These are phyloP conservation scores for Otatea glauca DNA, from an alignment of 176 grass and related monocot species.

Conservation along the genomic window DNA sequence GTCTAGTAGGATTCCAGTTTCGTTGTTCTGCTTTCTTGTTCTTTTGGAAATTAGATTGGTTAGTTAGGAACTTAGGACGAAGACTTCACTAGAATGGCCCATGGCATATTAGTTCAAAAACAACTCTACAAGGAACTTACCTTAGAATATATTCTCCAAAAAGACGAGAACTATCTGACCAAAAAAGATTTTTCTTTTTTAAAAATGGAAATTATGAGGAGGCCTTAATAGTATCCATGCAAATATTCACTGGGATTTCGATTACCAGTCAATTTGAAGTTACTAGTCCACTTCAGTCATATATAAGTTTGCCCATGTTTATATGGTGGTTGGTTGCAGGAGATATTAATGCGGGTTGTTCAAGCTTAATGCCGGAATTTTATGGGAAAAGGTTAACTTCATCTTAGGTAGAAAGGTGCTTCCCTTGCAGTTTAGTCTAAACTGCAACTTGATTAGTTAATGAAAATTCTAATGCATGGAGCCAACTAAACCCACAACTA, in stretches of 20 bases:
- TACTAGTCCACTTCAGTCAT: not conserved
- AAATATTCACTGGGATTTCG: not conserved
- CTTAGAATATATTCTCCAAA: not conserved
- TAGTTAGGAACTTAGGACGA: constrained; percentile 32
- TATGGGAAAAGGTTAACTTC: constrained; percentile 38
- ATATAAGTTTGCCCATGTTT: constrained; percentile 12
- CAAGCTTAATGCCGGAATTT: constrained; percentile 8
- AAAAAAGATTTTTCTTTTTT: not conserved
- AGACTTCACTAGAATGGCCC: not conserved
- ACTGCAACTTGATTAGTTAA: constrained; percentile 37
- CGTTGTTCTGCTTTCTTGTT: constrained; percentile 23
- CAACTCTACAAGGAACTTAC: not conserved
- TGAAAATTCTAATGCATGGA: constrained; percentile 46
- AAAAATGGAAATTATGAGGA: not conserved
- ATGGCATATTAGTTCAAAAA: constrained; percentile 9
- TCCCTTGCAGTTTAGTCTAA: constrained; percentile 31
- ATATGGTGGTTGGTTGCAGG: not conserved
- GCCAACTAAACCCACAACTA: constrained; percentile 50
- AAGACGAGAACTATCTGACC: not conserved
- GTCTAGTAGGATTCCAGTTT: constrained; percentile 20
- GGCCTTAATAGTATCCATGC: not conserved
- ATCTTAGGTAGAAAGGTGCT: constrained; percentile 53
- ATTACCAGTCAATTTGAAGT: not conserved
- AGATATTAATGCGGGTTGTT: constrained; percentile 1
- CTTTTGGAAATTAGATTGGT: constrained; percentile 22